Conservation (phyloP, 495 filamentous ascomycete genomes). For the Hypoxylon cercidicola region DNA sequence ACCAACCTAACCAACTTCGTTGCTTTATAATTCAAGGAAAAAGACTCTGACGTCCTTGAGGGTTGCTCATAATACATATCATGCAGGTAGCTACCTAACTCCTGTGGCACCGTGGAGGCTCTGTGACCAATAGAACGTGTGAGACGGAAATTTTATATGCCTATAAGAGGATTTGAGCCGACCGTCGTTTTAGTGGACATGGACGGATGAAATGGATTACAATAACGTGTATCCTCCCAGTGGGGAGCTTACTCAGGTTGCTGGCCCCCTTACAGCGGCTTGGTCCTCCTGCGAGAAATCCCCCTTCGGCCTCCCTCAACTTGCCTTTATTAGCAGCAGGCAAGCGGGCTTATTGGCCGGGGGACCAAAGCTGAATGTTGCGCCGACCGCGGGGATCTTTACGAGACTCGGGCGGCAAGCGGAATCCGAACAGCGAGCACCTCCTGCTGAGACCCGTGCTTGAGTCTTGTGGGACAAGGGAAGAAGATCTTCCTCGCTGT, state of each 20-base stretch:
- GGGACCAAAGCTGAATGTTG: slow-evolving; percentile 15
- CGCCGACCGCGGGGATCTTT: slow-evolving; percentile 37
- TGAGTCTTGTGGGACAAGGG: slow-evolving; percentile 7
- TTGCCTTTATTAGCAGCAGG: slow-evolving; percentile 22
- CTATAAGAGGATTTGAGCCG: slow-evolving; percentile 4
- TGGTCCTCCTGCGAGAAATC: slow-evolving; percentile 12
- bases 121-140: slow-evolving; percentile 14
- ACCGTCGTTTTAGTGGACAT: slow-evolving; percentile 5
- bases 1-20: background rate
- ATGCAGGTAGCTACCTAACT: background rate
- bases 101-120: background rate
- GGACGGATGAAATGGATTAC: slow-evolving; percentile 4
- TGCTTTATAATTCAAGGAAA: slow-evolving; percentile 13
- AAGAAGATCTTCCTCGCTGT: background rate
- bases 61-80: background rate
- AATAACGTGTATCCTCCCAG: slow-evolving; percentile 4
- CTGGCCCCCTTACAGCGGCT: slow-evolving; percentile 19
- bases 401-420: background rate
- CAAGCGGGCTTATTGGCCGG: slow-evolving; percentile 24
- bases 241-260: slow-evolving; percentile 35
- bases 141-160: slow-evolving; percentile 8
- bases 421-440: slow-evolving; percentile 16
- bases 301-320: slow-evolving; percentile 6
- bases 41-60: slow-evolving; percentile 1
- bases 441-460: slow-evolving; percentile 23